Percentiles rank a stretch among this genome's conserved stretches.
phyloP scores from a whole-genome alignment of 2,329 filamentous ascomycete genomes.

The Colletotrichum aenigma region DNA sequence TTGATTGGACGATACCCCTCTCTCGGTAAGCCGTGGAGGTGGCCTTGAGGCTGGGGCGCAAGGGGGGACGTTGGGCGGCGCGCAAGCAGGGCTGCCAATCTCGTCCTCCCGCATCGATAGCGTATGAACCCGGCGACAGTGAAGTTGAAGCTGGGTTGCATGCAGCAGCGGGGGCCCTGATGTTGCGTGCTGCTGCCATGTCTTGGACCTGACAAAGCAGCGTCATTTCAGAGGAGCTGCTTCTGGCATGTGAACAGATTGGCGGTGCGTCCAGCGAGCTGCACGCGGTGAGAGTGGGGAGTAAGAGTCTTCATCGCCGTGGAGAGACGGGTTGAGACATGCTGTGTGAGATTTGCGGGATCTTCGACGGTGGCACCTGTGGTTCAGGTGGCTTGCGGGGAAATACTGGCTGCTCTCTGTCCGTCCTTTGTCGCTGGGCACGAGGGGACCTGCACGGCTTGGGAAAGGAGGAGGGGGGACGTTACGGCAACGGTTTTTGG shows the following conservation, averaged over 20 bases:
- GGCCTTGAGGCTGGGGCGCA: not conserved
- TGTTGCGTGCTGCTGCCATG: not conserved
- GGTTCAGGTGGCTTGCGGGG: not conserved
- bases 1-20: constrained; percentile 4
- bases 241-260: constrained; percentile 3
- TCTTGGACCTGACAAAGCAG: not conserved
- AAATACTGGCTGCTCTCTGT: not conserved
- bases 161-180: not conserved
- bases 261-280: not conserved
- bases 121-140: not conserved
- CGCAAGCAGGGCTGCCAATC: not conserved
- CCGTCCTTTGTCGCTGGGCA: not conserved
- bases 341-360: not conserved
- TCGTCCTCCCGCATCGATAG: constrained; percentile 2
- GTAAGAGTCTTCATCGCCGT: not conserved
- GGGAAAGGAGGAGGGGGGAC: not conserved
- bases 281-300: not conserved
- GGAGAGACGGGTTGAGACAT: not conserved
- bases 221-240: not conserved
- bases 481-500: not conserved
- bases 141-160: not conserved
- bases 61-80: not conserved
- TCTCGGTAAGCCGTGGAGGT: not conserved
- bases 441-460: not conserved
- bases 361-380: not conserved